Evolutionary conservation across 2,329 filamentous ascomycete species (phyloP), one percentile per base, ranked within the genome.

Genomic region (Sphaerulina vaccinii): DNA sequence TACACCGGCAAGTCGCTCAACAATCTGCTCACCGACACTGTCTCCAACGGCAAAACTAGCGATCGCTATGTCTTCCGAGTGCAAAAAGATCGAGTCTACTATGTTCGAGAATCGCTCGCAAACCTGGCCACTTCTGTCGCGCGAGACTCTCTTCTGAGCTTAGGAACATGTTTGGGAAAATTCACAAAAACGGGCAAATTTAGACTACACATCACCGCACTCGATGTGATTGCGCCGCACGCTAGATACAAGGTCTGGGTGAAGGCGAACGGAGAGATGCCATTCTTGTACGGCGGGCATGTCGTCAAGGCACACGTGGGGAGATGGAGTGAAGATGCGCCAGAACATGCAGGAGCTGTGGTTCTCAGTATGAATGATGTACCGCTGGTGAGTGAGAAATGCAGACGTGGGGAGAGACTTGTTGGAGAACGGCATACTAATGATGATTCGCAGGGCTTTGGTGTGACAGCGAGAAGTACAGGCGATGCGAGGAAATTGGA

Each of bases 181-280:
- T 95, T 96, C 76, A 96, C 91, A 56, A 97, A 96, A 78, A 88
- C 90, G 3, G 90, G 90, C 58, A 96, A 97, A 72, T 97, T 99
- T 76, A 79, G 92, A 47, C 79, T 99, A 49, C 91, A 96, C 75
- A 88, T 97, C 68, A 97, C 92, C 1, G 88, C 82, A n/a, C 79
- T 99, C 52, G 87, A 90, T 58, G 82, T 96, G 58, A 86, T 99
- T 60, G 88, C 91, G 51, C 86, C 89, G 60, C 90, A 96, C 71
- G 92, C 92, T 38, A 80, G 93, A 54, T 95, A 96, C 75, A 97
- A 97, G 82, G 85, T 97, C 63, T 97, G 91, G 90, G 86, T 99
- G 62, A 95, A 95, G 74, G 82, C 85, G 54, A 97, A 97, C 73
- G 93, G 93, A 61, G 91, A 95, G 67, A 96, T 96, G 90, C 92